Conservation (phyloP, 768 basidiomycete species). For the Phaffia tasmanica region DNA sequence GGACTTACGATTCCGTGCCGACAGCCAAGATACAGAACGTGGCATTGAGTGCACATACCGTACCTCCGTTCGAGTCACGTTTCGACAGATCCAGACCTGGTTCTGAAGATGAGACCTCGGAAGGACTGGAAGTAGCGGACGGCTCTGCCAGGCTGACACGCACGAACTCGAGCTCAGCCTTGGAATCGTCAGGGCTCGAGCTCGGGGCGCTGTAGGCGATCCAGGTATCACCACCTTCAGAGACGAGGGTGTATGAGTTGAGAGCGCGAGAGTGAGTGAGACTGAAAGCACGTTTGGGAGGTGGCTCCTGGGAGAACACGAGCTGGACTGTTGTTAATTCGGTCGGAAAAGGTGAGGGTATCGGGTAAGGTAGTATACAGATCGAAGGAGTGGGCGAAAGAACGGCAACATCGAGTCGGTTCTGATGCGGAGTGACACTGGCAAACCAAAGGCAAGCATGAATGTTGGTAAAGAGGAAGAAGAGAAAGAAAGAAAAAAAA, state of each 20-base stretch:
- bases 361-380: constrained; percentile 32
- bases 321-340: constrained; percentile 6
- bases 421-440: constrained; percentile 25
- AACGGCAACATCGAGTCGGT: constrained; percentile 29
- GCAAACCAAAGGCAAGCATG: constrained; percentile 26
- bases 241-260: constrained; percentile 8
- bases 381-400: constrained; percentile 30
- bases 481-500: not conserved
- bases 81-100: constrained; percentile 16
- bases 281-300: not conserved
- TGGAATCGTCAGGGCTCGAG: not conserved
- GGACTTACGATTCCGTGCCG: constrained; percentile 55
- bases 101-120: constrained; percentile 7
- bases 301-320: not conserved
- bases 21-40: constrained; percentile 74
- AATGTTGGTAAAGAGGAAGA: constrained; percentile 6
- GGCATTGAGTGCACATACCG: constrained; percentile 55
- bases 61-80: constrained; percentile 24
- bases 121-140: not conserved
- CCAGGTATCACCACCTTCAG: constrained; percentile 6
- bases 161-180: not conserved
- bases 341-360: constrained; percentile 29
- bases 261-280: constrained; percentile 9
- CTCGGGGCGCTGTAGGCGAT: not conserved
- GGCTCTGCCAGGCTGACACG: not conserved